A percentile compares a stretch with the other conserved stretches of the same genome.
Conservation (phyloP, 1,139 yeast species). For the Kazachstania sp. region DNA sequence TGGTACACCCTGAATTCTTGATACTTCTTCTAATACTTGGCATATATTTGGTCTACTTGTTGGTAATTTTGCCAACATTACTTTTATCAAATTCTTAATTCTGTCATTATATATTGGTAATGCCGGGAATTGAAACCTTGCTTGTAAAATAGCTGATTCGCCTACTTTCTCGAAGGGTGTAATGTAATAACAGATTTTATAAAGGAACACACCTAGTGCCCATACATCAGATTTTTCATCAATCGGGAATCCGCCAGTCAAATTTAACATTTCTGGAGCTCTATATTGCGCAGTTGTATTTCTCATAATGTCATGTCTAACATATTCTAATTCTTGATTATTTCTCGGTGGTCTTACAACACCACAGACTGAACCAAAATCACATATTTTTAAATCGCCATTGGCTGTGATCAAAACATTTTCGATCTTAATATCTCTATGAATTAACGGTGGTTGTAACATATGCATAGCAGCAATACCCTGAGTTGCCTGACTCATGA, state of each 20-base stretch:
- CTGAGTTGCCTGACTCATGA: slow-evolving; percentile 56
- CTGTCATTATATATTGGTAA: slow-evolving; percentile 40
- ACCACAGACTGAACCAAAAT: slow-evolving; percentile 65
- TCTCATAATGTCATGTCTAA: slow-evolving; percentile 59
- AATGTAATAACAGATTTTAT: slow-evolving; percentile 67
- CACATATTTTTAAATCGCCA: slow-evolving; percentile 60
- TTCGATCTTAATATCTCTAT: slow-evolving; percentile 71
- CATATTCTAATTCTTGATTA: slow-evolving; percentile 49
- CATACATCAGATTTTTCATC: slow-evolving; percentile 74
- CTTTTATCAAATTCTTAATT: slow-evolving; percentile 51
- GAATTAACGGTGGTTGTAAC: slow-evolving; percentile 47
- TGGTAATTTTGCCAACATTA: slow-evolving; percentile 63
- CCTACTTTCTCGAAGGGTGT: slow-evolving; percentile 73
- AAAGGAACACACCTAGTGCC: slow-evolving; percentile 73
- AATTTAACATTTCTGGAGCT: slow-evolving; percentile 74
- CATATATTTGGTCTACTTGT: slow-evolving; percentile 62
- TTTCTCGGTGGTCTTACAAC: slow-evolving; percentile 56
- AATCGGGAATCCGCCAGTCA: slow-evolving; percentile 55
- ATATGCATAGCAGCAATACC: slow-evolving; percentile 72
- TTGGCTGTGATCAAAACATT: slow-evolving; percentile 57
- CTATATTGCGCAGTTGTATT: slow-evolving; percentile 80
- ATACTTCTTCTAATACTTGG: slow-evolving; percentile 60
- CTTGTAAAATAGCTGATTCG: slow-evolving; percentile 63
- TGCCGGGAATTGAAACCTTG: slow-evolving; percentile 52
- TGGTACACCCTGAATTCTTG: slow-evolving; percentile 47